Base-by-base conservation (phyloP, 805 yeast species). In the Candida pseudofarinosa region DNA sequence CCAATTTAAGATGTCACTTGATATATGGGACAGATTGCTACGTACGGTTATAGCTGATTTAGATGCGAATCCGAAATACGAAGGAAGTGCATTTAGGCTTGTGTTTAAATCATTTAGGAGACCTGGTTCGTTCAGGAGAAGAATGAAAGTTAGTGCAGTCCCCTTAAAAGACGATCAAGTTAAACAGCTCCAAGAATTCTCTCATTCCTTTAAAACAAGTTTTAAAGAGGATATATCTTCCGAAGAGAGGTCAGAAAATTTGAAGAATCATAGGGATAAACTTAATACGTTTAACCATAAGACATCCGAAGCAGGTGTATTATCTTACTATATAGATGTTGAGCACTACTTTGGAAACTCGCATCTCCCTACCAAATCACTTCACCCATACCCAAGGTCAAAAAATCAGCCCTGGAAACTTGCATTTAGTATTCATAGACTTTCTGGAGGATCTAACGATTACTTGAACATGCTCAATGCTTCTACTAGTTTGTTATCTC, bases 1-100 rank as follows among this genome's bases (percentile, higher is more conserved):
- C 13, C 96, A 88, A 58, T 85, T 88, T 59, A 76, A 72, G 48
- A 56, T 76, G 15, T 81, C 89, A 4, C 52, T 85, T 46, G 58
- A 68, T 8, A 57, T 87, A 2, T 69, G 85, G 65, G 58, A 63
- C 37, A 55, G 52, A 18, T 40, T 70, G 32, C 46, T 70, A 43
- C 55, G 62, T 23, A 44, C 41, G 2, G 56, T 66, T 13, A 48
- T 55, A 18, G 19, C 53, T 33, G 73, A 69, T 45, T 44, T 67
- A 17, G 47, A 47, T 16, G 47, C 45, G 12, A 39, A 46, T 5
- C 46, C 34, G 16, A 34, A 44, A 17, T 36, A 38, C 38, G 43
- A 47, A 19, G 51, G 45, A 3, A 32, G 42, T 15, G 53, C 69
- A 16, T 65, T 63, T 42, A 50, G 73, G 35, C 48, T 67, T 28